Percentiles rank a stretch among this genome's conserved stretches.
phyloP scores from a whole-genome alignment of 1,139 yeast genomes.

The Taphrina populina region DNA sequence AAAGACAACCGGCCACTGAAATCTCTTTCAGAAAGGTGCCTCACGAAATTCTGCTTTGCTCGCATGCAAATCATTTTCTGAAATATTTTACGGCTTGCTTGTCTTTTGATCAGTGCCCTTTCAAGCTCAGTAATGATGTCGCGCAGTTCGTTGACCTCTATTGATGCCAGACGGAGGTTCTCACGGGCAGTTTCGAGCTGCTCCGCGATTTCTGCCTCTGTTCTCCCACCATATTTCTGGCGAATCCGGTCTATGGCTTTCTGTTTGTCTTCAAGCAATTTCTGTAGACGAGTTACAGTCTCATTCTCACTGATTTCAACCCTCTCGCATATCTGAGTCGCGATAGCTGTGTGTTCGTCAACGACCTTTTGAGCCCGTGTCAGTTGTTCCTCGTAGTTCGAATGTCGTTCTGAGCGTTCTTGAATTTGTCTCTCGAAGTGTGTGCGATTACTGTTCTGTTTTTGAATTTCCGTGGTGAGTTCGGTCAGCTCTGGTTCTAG shows the following conservation, averaged over 20 bases:
- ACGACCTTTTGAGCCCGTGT: background rate
- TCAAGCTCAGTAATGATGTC: slow-evolving; percentile 32
- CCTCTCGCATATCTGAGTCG: slow-evolving; percentile 31
- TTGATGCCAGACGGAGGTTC: slow-evolving; percentile 31
- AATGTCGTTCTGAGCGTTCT: slow-evolving; percentile 6
- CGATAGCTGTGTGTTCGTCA: slow-evolving; percentile 1
- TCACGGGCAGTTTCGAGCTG: slow-evolving; percentile 31
- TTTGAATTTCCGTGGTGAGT: slow-evolving; percentile 28
- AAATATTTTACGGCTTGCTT: slow-evolving; percentile 35
- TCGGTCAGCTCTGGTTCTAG: slow-evolving; percentile 40
- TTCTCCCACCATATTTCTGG: slow-evolving; percentile 30
- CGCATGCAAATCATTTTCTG: slow-evolving; percentile 39
- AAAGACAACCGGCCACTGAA: slow-evolving; percentile 71
- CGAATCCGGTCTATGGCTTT: slow-evolving; percentile 14
- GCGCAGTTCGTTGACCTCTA: slow-evolving; percentile 33
- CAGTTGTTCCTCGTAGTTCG: slow-evolving; percentile 1
- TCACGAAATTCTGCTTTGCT: slow-evolving; percentile 41
- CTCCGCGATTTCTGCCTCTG: slow-evolving; percentile 35
- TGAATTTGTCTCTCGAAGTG: slow-evolving; percentile 13
- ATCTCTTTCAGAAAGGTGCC: slow-evolving; percentile 53
- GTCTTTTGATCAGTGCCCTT: slow-evolving; percentile 38
- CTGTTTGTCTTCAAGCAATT: slow-evolving; percentile 22
- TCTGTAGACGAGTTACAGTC: slow-evolving; percentile 16
- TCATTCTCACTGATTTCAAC: slow-evolving; percentile 32
- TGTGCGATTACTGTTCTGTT: slow-evolving; percentile 30